A percentile compares a stretch with the other conserved stretches of the same genome.
phyloP scores from a whole-genome alignment of 352 stramenopile species.

The Phytophthora sojae region DNA sequence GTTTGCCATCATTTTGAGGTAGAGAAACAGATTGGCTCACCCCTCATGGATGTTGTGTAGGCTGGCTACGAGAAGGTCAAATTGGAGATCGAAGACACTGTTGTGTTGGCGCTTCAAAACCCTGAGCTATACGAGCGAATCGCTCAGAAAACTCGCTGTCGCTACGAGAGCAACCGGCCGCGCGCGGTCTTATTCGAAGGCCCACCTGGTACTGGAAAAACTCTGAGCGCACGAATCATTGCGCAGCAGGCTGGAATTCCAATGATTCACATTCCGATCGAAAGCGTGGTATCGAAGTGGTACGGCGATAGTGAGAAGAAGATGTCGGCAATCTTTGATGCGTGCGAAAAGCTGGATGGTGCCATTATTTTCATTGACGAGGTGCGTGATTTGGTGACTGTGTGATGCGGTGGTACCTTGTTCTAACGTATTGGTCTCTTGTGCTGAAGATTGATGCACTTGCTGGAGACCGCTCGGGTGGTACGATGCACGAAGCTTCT shows the following conservation, averaged over 20 bases:
- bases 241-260: constrained; percentile 92
- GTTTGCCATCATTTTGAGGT: background rate
- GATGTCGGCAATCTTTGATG: constrained; percentile 95
- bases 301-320: constrained; percentile 96
- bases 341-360: constrained; percentile 91
- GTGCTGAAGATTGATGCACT: constrained; percentile 87
- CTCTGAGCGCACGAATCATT: constrained; percentile 94
- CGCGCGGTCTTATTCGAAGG: constrained; percentile 94
- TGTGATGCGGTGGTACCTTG: background rate
- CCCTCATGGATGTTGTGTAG: constrained; percentile 30
- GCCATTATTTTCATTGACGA: constrained; percentile 97
- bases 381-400: constrained; percentile 35
- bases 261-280: constrained; percentile 94
- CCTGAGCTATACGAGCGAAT: constrained; percentile 93
- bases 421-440: background rate
- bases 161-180: constrained; percentile 91
- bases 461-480: constrained; percentile 86
- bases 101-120: constrained; percentile 93
- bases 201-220: constrained; percentile 95
- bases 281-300: constrained; percentile 95
- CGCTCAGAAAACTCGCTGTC: constrained; percentile 86
- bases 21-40: background rate
- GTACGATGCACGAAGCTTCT: constrained; percentile 94
- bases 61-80: constrained; percentile 93
- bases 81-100: constrained; percentile 92